A percentile compares a stretch with the other conserved stretches of the same genome.
phyloP scores from a whole-genome alignment of 345 rosid species.

The Aurinia saxatilis region DNA sequence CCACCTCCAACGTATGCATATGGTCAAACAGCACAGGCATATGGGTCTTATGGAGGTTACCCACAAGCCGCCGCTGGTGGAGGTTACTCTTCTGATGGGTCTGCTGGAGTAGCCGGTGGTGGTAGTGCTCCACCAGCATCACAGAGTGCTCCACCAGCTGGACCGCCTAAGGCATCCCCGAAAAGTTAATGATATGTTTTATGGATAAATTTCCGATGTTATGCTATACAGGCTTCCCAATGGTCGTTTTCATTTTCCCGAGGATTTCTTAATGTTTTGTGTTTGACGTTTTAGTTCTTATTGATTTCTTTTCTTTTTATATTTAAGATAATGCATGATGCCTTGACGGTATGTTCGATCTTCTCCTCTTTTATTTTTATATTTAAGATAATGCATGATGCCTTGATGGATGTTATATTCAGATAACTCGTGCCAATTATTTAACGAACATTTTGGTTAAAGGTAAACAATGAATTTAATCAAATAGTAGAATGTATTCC shows the following conservation, averaged over 20 bases:
- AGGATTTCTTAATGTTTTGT: background rate
- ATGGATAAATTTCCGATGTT: constrained; percentile 8
- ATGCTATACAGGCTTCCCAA: background rate
- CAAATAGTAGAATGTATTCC: too few species aligned
- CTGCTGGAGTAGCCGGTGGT: constrained; percentile 22
- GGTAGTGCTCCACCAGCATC: constrained; percentile 38
- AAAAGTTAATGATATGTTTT: constrained; percentile 32
- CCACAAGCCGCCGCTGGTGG: constrained; percentile 31
- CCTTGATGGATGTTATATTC: too few species aligned
- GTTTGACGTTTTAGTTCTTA: background rate
- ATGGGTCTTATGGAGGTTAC: constrained; percentile 40
- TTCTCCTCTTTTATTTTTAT: too few species aligned
- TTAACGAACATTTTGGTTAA: too few species aligned
- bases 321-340: constrained; percentile 7
- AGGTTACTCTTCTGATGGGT: constrained; percentile 52
- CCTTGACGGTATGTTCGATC: too few species aligned
- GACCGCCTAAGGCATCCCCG: constrained; percentile 64
- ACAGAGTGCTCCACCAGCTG: constrained; percentile 52
- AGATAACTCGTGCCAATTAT: too few species aligned
- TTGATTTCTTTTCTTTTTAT: background rate
- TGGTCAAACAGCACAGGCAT: constrained; percentile 55
- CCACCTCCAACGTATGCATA: constrained; percentile 53
- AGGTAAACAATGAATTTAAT: too few species aligned
- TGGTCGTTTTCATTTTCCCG: background rate
- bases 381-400: too few species aligned